phyloP scores from a whole-genome alignment of 306 rosid species.

The Erythrophleum fordii region DNA sequence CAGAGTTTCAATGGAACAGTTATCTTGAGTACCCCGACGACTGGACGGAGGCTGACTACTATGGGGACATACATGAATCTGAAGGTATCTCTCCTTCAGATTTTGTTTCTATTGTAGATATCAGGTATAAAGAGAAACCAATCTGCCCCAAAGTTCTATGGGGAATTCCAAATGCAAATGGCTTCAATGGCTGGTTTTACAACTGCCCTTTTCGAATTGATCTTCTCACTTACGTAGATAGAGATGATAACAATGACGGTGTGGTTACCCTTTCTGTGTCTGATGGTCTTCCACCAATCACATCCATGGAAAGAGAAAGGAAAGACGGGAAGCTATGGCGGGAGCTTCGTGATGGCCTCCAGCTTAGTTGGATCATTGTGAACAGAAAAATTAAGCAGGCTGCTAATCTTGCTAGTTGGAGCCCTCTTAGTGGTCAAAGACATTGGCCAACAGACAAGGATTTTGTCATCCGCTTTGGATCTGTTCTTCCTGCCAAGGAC shows the following conservation, averaged over 20 bases:
- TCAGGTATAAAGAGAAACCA: conserved; percentile 70
- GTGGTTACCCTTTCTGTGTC: conserved; percentile 76
- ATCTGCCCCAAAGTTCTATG: conserved; percentile 85
- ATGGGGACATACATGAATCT: conserved; percentile 65
- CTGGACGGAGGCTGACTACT: conserved; percentile 89
- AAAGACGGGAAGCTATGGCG: conserved; percentile 87
- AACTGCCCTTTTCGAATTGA: conserved; percentile 90
- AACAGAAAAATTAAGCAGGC: conserved; percentile 80
- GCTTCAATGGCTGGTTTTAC: conserved; percentile 75
- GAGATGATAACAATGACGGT: conserved; percentile 60
- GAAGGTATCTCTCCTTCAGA: conserved; percentile 71
- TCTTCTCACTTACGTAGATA: conserved; percentile 66
- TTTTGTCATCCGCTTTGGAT: conserved; percentile 80
- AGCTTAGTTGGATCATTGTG: conserved; percentile 86
- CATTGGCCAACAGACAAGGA: conserved; percentile 96
- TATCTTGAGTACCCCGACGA: conserved; percentile 74
- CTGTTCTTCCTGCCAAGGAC: conserved; percentile 79
- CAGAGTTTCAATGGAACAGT: conserved; percentile 55
- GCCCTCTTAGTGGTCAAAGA: conserved; percentile 85
- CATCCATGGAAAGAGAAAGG: conserved; percentile 77
- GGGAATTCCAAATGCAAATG: conserved; percentile 81
- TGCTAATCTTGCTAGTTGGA: conserved; percentile 93
- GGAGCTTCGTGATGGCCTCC: conserved; percentile 77
- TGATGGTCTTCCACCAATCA: conserved; percentile 75
- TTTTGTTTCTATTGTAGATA: conserved; percentile 83